Percentiles rank a stretch among this genome's conserved stretches.
These are phyloP conservation scores for Juglanconis juglandina DNA, from an alignment of 2,329 filamentous ascomycete genomes.

Conservation along the genomic window DNA sequence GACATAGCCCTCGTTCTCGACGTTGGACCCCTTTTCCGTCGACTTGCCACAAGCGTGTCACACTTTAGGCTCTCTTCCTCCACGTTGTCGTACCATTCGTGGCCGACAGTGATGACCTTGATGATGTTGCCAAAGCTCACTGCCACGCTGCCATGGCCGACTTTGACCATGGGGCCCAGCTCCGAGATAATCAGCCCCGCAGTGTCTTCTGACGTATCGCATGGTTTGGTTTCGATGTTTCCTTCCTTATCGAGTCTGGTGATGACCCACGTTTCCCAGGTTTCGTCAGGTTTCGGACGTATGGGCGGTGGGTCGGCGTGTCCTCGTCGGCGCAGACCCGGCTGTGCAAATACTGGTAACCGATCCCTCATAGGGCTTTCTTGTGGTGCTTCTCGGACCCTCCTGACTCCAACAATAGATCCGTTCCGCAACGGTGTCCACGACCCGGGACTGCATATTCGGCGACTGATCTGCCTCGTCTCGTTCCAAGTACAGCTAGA, in stretches of 20 bases:
- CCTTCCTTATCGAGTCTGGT: slow-evolving; percentile 42
- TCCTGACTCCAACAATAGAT: slow-evolving; percentile 60
- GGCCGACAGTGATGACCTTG: slow-evolving; percentile 66
- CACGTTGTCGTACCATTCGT: slow-evolving; percentile 57
- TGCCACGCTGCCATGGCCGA: slow-evolving; percentile 64
- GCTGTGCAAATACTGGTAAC: slow-evolving; percentile 18
- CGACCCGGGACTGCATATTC: slow-evolving; percentile 58
- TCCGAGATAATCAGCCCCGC: slow-evolving; percentile 56
- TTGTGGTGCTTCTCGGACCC: slow-evolving; percentile 31
- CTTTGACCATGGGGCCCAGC: slow-evolving; percentile 60
- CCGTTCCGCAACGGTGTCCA: slow-evolving; percentile 63
- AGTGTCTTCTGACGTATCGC: slow-evolving; percentile 42
- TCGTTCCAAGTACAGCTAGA: slow-evolving; percentile 50
- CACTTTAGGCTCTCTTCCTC: slow-evolving; percentile 28
- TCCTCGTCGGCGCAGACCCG: slow-evolving; percentile 15
- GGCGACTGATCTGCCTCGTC: slow-evolving; percentile 48
- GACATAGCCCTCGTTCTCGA: slow-evolving; percentile 26
- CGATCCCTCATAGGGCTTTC: slow-evolving; percentile 19
- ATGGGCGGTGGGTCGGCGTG: slow-evolving; percentile 3
- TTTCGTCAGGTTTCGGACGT: slow-evolving; percentile 21
- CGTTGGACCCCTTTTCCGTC: slow-evolving; percentile 30
- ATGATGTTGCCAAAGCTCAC: slow-evolving; percentile 70
- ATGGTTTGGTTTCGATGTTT: slow-evolving; percentile 42
- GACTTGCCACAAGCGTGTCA: slow-evolving; percentile 32
- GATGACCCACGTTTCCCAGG: slow-evolving; percentile 56